Conservation (phyloP, 495 filamentous ascomycete genomes). For the Trichoderma asperelloides region DNA sequence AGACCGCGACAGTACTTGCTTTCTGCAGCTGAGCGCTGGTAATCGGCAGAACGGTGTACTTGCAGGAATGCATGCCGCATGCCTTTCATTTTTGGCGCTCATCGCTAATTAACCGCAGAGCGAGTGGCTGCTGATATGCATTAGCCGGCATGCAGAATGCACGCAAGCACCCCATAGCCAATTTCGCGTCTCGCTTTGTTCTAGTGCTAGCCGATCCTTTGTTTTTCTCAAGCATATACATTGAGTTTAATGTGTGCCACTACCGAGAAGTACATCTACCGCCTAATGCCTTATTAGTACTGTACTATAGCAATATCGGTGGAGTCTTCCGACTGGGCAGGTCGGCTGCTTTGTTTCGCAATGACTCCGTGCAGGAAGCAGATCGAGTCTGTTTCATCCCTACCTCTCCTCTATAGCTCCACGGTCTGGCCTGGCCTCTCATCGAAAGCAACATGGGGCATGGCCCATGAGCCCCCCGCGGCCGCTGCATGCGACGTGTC, state of each 20-base stretch:
- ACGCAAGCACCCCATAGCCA: not conserved
- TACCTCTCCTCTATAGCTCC: too few relatives aligned
- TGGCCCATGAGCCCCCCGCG: not conserved
- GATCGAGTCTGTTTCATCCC: too few relatives aligned
- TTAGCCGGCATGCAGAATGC: not conserved
- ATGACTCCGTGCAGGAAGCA: too few relatives aligned
- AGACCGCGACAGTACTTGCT: too few relatives aligned
- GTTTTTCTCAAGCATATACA: not conserved
- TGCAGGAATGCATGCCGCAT: not conserved
- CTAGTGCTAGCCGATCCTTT: not conserved
- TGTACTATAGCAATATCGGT: too few relatives aligned
- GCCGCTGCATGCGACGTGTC: not conserved
- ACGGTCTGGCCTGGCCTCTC: too few relatives aligned
- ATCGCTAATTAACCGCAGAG: not conserved
- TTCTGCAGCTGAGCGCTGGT: too few relatives aligned
- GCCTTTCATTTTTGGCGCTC: not conserved
- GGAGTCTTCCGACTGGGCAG: too few relatives aligned
- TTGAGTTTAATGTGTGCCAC: too few relatives aligned
- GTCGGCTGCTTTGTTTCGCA: too few relatives aligned
- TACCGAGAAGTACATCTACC: too few relatives aligned
- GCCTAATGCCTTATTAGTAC: too few relatives aligned
- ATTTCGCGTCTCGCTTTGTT: not conserved
- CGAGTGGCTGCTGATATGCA: not conserved
- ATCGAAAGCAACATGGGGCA: not conserved
- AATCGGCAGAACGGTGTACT: not conserved